Base-by-base conservation (phyloP, 208 protist genomes). In the Leishmania major region DNA sequence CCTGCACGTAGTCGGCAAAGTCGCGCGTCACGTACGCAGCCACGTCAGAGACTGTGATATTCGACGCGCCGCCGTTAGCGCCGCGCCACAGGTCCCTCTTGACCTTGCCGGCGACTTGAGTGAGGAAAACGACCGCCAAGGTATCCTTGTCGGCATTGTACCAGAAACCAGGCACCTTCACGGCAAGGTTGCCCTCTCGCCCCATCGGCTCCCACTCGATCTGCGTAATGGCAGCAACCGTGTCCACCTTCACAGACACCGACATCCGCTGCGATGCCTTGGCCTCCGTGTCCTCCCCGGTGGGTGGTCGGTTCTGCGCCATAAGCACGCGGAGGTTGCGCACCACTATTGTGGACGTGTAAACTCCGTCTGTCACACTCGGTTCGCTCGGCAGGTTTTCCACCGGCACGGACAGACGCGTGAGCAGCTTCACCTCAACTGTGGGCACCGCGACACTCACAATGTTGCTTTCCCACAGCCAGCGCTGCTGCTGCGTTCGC, bases 401-500 rank as follows among this genome's bases (percentile, higher is more conserved):
- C 47, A 40, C 78, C 31, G 93, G 86, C 66, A 95, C 77, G 1
- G 89, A 84, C 71, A 95, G 82, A 31, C 75, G 79, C 10, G 89
- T 92, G 64, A 97, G 60, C 47, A 93, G 28, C 86, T 95, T 95
- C 57, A 92, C 73, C 88, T 96, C 91, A 10, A 96, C 78, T 19
- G 88, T 92, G 31, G 93, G 93, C 35, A 96, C 75, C 28, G 88
- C 66, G 6, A 92, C 80, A 64, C 91, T 96, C n/a, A 89, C 53
- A 62, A 97, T 92, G 67, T 83, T 86, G 69, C 92, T 91, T 79
- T 95, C 91, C 55, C 87, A 91, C 22, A 91, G 84, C 95, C 95
- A 97, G 17, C 88, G 91, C 84, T 95, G 96, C 87, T 96, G 93
- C 71, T 93, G 90, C 17, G 73, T 87, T 37, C 95, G 92, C 7